Conservation (phyloP, 106 monocot species). For the Platanthera guangdongensis region DNA sequence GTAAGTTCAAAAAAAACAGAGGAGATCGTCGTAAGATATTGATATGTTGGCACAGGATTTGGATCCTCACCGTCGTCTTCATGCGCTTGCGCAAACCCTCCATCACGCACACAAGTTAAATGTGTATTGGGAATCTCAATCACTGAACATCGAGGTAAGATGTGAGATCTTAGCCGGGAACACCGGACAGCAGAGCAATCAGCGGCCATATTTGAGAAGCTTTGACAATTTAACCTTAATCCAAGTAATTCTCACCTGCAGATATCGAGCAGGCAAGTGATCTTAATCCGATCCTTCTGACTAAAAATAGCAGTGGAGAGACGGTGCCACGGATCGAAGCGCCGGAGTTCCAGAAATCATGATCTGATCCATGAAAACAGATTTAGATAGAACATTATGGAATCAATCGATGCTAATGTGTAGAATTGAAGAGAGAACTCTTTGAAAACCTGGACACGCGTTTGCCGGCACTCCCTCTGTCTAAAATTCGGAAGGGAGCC, state of each 20-base stretch:
- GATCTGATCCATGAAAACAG: neutral
- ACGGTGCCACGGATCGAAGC: neutral
- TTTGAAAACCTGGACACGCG: neutral
- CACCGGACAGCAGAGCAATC: neutral
- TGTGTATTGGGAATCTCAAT: neutral
- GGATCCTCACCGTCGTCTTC: slow-evolving; percentile 5
- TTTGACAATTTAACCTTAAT: neutral
- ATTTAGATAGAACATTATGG: neutral
- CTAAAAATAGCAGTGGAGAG: neutral
- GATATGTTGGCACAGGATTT: neutral
- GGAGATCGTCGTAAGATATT: neutral
- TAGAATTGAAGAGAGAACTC: neutral
- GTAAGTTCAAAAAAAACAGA: neutral
- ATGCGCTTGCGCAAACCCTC: slow-evolving; percentile 9
- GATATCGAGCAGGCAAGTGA: neutral
- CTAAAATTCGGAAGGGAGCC: neutral
- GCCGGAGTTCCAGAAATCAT: neutral
- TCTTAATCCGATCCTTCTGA: neutral
- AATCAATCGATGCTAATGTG: neutral
- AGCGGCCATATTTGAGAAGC: neutral
- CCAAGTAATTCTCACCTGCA: neutral
- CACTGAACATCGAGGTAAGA: neutral
- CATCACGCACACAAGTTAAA: neutral
- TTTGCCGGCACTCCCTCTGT: neutral
- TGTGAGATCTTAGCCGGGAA: neutral